Evolutionary conservation across 495 filamentous ascomycete species (phyloP), one percentile per base, ranked within the genome.

Genomic region (Letharia lupina): DNA sequence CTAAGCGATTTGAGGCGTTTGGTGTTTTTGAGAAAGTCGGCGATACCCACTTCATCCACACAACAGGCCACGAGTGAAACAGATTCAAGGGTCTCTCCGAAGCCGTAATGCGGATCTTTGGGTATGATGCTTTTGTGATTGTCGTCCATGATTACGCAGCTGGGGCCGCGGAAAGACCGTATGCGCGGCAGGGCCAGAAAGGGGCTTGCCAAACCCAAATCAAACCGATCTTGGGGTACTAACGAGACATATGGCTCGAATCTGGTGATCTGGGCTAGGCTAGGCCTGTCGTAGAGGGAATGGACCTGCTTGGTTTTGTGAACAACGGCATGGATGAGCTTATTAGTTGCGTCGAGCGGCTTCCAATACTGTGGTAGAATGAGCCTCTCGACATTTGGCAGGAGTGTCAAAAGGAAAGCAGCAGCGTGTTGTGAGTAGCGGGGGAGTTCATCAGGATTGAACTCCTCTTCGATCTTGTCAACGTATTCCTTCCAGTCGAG

Each of bases 401-500:
- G 75, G 10, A 77, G 72, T 50, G 74, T 77, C 69, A 77, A 62
- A 69, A 75, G 65, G 63, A 77, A 77, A 50, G 69, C 70, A 70
- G 72, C 71, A 60, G 68, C 73, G 60, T 76, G 68, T 61, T 75
- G 74, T 50, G 74, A 77, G 66, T 75, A 75, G 67, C 73, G 69
- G 45, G 12, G 42, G 12, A 23, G 20, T 56, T 28, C 1, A 28
- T 3, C 33, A 7, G 66, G 59, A 54, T 68, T 63, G 39, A 73
- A 60, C 31, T 77, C 76, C 41, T 70, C 67, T 61, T 72, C 69
- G 58, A 76, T 69, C 58, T 56, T 63, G 64, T 68, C 62, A 68
- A 72, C 73, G 70, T 74, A 75, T 62, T 74, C 70, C 61, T 71
- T 73, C 74, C 76, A 77, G 72, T 77, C 70, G 47, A 77, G 69